phyloP scores from a whole-genome alignment of 1,284 basidiomycete genomes.

The Microbotryum saponariae region DNA sequence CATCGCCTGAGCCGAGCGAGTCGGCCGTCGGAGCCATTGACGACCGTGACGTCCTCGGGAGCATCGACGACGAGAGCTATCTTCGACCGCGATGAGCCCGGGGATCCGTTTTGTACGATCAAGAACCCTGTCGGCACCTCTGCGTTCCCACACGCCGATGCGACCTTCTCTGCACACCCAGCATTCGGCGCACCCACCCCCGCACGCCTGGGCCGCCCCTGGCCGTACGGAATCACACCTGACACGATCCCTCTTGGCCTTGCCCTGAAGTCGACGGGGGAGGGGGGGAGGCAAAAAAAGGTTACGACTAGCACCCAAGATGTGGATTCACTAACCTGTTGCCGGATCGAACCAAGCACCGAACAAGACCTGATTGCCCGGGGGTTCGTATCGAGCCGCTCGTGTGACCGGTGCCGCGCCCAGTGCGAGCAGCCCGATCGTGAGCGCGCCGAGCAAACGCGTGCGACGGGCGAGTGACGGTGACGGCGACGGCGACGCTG shows the following conservation, averaged over 20 bases:
- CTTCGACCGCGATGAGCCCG: too few species aligned
- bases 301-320: neutral
- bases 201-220: too few species aligned
- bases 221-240: neutral
- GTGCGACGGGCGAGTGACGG: too few species aligned
- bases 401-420: neutral
- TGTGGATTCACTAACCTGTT: slow-evolving; percentile 12
- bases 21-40: neutral
- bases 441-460: too few species aligned
- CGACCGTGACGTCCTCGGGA: neutral
- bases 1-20: neutral
- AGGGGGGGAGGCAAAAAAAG: neutral
- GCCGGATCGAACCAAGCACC: slow-evolving; percentile 34
- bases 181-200: too few species aligned
- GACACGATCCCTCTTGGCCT: neutral
- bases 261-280: neutral
- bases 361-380: slow-evolving; percentile 29
- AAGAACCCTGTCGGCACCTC: too few species aligned
- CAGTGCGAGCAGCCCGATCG: too few species aligned
- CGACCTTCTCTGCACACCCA: too few species aligned
- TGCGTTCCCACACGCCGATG: too few species aligned
- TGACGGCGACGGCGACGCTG: too few species aligned
- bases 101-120: too few species aligned
- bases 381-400: slow-evolving; percentile 23
- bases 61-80: neutral